Conservation (phyloP, 2,329 filamentous ascomycete species). For the Huntiella abstrusa region DNA sequence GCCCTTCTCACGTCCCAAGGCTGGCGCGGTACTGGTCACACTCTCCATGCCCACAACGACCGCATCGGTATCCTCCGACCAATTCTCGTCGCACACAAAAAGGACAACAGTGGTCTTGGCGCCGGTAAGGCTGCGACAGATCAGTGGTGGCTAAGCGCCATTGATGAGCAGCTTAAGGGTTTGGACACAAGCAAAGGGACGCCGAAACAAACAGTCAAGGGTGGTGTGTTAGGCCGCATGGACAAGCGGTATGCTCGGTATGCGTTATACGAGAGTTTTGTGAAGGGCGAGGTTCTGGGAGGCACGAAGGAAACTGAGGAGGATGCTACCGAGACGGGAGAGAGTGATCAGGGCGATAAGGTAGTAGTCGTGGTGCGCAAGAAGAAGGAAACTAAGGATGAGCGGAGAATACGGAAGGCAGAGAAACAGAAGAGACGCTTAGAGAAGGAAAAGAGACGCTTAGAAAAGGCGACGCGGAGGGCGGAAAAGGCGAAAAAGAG, state of each 20-base stretch:
- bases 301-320: slow-evolving; percentile 40
- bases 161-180: slow-evolving; percentile 73
- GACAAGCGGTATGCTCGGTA: slow-evolving; percentile 35
- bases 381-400: background rate
- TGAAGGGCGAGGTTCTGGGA: slow-evolving; percentile 57
- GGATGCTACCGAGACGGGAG: background rate
- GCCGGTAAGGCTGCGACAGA: slow-evolving; percentile 55
- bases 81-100: slow-evolving; percentile 64
- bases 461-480: background rate
- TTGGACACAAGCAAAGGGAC: slow-evolving; percentile 45
- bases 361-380: background rate
- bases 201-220: slow-evolving; percentile 35
- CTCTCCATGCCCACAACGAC: slow-evolving; percentile 57
- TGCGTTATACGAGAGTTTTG: slow-evolving; percentile 67
- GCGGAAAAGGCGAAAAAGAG: background rate
- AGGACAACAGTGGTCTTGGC: slow-evolving; percentile 64
- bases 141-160: slow-evolving; percentile 95
- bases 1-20: slow-evolving; percentile 70
- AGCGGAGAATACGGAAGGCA: background rate
- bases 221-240: slow-evolving; percentile 36
- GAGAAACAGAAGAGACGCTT: background rate
- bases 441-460: no score
- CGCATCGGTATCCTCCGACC: slow-evolving; percentile 64
- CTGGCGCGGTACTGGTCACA: slow-evolving; percentile 78
- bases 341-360: background rate